Conservation (phyloP, 306 rosid genomes). For the Pterocarpus macrocarpus region DNA sequence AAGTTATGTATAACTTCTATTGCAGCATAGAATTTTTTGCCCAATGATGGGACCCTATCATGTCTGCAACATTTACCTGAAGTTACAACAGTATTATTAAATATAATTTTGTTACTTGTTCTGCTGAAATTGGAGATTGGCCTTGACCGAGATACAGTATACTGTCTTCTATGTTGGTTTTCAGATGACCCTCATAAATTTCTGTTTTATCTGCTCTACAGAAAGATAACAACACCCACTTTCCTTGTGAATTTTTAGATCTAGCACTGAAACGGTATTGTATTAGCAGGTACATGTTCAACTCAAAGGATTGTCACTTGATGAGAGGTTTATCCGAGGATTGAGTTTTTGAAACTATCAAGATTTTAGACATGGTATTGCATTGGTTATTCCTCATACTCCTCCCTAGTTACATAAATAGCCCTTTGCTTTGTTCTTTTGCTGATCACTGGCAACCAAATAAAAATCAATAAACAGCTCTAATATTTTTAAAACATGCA, state of each 20-base stretch:
- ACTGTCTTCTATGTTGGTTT: not conserved
- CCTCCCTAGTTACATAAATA: not conserved
- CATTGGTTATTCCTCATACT: conserved; percentile 25
- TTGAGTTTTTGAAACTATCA: not conserved
- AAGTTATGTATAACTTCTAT: conserved; percentile 4
- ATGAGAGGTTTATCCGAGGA: not conserved
- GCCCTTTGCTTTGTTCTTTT: conserved; percentile 22
- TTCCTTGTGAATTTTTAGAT: conserved; percentile 17
- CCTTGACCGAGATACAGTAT: not conserved
- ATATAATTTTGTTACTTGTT: not conserved
- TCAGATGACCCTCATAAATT: conserved; percentile 17
- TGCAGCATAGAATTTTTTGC: conserved; percentile 1
- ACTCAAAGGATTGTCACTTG: not conserved
- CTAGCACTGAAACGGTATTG: not conserved
- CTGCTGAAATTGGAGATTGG: not conserved
- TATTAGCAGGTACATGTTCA: conserved; percentile 7
- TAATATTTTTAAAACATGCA: not conserved
- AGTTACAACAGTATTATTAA: not conserved
- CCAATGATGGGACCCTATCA: conserved; percentile 1
- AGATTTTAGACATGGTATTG: conserved; percentile 16
- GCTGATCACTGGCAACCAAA: not conserved
- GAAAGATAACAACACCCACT: conserved; percentile 15
- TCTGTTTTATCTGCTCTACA: not conserved
- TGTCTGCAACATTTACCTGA: conserved; percentile 11
- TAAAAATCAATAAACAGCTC: conserved; percentile 34